Evolutionary conservation across 1,139 yeast species (phyloP).

Genomic region (Magnusiomyces paraingens): DNA sequence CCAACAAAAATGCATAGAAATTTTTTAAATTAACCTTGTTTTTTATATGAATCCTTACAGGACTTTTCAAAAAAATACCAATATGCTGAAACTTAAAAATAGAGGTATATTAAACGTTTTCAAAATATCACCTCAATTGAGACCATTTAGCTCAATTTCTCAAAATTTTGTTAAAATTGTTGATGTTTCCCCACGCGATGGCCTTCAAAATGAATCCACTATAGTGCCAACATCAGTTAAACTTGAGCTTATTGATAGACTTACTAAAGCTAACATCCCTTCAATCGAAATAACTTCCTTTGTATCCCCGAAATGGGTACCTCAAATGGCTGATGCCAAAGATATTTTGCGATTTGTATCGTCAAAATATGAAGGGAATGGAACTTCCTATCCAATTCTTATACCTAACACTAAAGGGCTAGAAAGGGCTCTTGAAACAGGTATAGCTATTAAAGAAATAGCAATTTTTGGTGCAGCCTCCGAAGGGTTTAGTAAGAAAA

Average conservation of each 20-base stretch:
- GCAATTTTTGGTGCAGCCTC: conserved; percentile 35
- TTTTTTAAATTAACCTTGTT: too few relatives aligned
- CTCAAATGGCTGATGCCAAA: conserved; percentile 24
- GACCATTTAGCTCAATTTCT: background rate
- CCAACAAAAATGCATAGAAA: too few relatives aligned
- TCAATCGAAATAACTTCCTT: conserved; percentile 32
- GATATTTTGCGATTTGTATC: conserved; percentile 8
- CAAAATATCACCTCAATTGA: too few relatives aligned
- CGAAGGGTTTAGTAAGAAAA: conserved; percentile 32
- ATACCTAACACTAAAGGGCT: conserved; percentile 32
- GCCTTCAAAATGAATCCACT: conserved; percentile 32
- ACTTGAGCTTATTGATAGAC: conserved; percentile 29
- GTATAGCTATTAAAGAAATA: conserved; percentile 25
- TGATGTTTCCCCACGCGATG: conserved; percentile 35
- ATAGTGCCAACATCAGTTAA: conserved; percentile 30
- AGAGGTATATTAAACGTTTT: too few relatives aligned
- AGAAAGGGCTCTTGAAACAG: conserved; percentile 26
- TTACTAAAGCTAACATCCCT: conserved; percentile 28
- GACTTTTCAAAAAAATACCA: too few relatives aligned
- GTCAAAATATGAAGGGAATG: conserved; percentile 16
- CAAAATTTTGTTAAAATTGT: conserved; percentile 24
- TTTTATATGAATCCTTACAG: too few relatives aligned
- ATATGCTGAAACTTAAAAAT: too few relatives aligned
- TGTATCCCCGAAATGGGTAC: conserved; percentile 37
- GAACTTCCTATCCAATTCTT: conserved; percentile 30